These are phyloP conservation scores for Inga leiocalycina DNA, from an alignment of 306 rosid genomes.

Conservation along the genomic window DNA sequence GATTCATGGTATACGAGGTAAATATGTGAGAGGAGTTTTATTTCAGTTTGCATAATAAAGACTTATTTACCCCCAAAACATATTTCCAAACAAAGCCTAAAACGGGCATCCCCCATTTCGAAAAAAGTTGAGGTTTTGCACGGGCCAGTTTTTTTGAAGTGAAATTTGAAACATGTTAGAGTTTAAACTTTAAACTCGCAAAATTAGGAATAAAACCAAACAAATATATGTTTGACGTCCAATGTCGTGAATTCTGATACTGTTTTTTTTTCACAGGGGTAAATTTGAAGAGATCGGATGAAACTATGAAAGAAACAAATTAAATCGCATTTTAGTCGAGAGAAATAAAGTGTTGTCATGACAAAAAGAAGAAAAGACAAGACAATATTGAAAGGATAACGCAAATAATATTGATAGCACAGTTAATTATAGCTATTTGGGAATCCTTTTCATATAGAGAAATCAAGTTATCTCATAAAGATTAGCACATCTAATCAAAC, in stretches of 20 bases:
- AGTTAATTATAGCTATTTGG: background rate
- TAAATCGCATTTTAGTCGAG: background rate
- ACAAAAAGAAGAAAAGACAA: background rate
- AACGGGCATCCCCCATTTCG: no score
- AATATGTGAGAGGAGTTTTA: no score
- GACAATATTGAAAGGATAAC: background rate
- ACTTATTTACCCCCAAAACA: no score
- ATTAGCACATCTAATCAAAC: background rate
- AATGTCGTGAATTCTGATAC: background rate
- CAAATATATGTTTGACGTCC: background rate
- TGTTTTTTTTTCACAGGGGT: background rate
- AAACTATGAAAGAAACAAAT: background rate
- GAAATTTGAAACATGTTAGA: background rate
- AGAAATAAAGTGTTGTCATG: background rate
- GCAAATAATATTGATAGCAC: background rate
- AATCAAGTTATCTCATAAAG: constrained; percentile 8
- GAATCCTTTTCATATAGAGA: background rate
- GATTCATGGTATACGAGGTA: no score
- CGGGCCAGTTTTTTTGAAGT: background rate
- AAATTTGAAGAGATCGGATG: background rate
- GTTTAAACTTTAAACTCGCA: background rate
- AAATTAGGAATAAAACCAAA: background rate
- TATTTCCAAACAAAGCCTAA: no score
- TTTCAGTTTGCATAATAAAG: no score
- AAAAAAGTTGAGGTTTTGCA: no score